phyloP scores from a whole-genome alignment of 768 basidiomycete genomes.

The Russula dissimulans region DNA sequence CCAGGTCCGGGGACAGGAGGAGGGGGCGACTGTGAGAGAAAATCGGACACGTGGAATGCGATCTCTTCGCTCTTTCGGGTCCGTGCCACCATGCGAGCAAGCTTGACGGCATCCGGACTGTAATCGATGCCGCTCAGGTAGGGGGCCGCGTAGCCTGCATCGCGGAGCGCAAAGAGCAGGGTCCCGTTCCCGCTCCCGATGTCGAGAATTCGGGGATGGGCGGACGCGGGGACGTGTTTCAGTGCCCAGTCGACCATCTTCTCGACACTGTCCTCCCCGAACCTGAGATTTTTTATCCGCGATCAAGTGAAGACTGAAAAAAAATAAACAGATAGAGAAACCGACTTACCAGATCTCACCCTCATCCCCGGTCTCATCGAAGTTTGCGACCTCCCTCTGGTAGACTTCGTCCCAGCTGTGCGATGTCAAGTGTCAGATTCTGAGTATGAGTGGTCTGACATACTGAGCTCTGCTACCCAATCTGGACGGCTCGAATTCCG shows the following conservation, averaged over 20 bases:
- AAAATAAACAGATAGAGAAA: background rate
- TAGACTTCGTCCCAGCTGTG: slow-evolving; percentile 78
- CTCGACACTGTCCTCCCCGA: slow-evolving; percentile 63
- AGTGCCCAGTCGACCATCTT: slow-evolving; percentile 74
- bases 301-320: too few relatives aligned
- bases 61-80: slow-evolving; percentile 35
- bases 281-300: slow-evolving; percentile 38
- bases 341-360: slow-evolving; percentile 69
- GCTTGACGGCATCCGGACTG: slow-evolving; percentile 57
- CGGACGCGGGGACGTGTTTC: slow-evolving; percentile 41
- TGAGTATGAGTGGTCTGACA: slow-evolving; percentile 21
- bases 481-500: slow-evolving; percentile 52
- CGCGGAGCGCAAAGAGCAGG: slow-evolving; percentile 58
- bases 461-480: slow-evolving; percentile 78
- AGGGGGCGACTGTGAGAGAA: slow-evolving; percentile 47
- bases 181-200: slow-evolving; percentile 77
- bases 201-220: slow-evolving; percentile 52
- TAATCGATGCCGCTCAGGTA: slow-evolving; percentile 66
- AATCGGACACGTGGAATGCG: slow-evolving; percentile 53
- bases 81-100: slow-evolving; percentile 49
- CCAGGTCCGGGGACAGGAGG: slow-evolving; percentile 12
- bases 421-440: background rate
- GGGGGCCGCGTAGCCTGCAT: slow-evolving; percentile 50
- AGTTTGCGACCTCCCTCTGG: slow-evolving; percentile 58
- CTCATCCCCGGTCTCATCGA: slow-evolving; percentile 71